These are phyloP conservation scores for Glycine latifolia DNA, from an alignment of 306 rosid species.

Conservation along the genomic window DNA sequence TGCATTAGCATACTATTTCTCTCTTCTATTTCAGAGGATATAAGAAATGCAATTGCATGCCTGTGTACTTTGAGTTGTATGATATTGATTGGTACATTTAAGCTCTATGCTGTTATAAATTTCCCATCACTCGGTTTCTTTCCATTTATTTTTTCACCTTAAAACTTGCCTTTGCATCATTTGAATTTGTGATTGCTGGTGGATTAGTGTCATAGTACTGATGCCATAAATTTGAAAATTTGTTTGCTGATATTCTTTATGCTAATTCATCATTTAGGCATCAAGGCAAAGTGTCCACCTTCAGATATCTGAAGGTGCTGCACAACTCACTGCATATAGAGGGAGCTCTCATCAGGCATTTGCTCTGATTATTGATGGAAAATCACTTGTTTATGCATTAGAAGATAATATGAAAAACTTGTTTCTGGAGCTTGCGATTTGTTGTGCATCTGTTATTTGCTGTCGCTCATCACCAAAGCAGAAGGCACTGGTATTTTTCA, in stretches of 20 bases:
- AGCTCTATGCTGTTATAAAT: not conserved
- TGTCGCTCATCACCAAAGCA: conserved; percentile 98
- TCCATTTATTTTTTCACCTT: not conserved
- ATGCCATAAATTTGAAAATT: conserved; percentile 11
- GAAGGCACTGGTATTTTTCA: conserved; percentile 83
- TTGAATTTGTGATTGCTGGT: conserved; percentile 13
- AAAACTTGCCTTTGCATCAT: not conserved
- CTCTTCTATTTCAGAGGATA: conserved; percentile 17
- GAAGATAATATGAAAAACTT: conserved; percentile 68
- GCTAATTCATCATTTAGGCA: conserved; percentile 62
- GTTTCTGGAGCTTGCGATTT: conserved; percentile 81
- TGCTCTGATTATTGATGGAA: conserved; percentile 96
- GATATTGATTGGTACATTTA: not conserved
- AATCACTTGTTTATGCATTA: conserved; percentile 88
- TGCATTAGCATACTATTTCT: not conserved
- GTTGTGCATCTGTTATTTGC: conserved; percentile 94
- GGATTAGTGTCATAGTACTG: conserved; percentile 14
- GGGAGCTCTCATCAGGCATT: conserved; percentile 69
- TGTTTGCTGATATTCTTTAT: conserved; percentile 32
- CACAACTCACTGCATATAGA: conserved; percentile 60
- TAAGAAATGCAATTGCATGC: conserved; percentile 14
- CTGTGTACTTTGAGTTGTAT: not conserved
- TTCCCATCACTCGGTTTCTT: conserved; percentile 8
- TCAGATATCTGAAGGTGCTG: conserved; percentile 72
- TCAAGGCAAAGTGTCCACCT: conserved; percentile 61